phyloP scores from a whole-genome alignment of 2,329 filamentous ascomycete species.

The Claviceps sp. region DNA sequence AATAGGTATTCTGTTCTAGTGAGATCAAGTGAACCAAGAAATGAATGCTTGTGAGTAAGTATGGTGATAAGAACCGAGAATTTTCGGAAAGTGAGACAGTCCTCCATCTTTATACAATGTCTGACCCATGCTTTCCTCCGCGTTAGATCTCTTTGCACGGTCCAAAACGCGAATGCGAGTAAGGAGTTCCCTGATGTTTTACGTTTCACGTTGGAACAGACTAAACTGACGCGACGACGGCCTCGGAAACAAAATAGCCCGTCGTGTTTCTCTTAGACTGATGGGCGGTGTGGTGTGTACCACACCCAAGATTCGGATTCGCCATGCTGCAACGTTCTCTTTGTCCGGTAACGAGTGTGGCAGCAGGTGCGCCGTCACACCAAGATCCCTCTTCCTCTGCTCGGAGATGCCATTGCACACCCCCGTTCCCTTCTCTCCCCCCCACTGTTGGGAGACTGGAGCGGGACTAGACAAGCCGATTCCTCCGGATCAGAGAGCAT shows the following conservation, averaged over 20 bases:
- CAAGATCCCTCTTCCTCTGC: background rate
- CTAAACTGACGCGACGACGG: background rate
- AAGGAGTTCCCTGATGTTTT: background rate
- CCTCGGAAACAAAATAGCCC: background rate
- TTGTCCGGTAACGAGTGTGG: background rate
- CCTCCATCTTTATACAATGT: slow-evolving; percentile 1
- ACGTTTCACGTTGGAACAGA: background rate
- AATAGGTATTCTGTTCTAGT: background rate
- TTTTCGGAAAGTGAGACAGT: background rate
- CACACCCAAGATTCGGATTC: background rate
- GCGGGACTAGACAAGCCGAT: background rate
- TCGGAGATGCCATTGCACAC: background rate
- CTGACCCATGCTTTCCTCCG: background rate
- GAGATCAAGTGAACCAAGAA: background rate
- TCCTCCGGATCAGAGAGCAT: background rate
- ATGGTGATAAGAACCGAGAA: background rate
- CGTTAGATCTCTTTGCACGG: background rate
- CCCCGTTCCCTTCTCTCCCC: background rate
- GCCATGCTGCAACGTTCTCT: slow-evolving; percentile 2
- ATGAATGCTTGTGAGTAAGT: background rate
- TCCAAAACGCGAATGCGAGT: background rate
- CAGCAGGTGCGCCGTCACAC: slow-evolving; percentile 1
- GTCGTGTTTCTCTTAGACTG: background rate
- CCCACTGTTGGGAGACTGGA: background rate
- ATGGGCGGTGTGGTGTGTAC: background rate